Evolutionary conservation across 2,329 filamentous ascomycete genomes (phyloP).

Genomic region (Aspergillus cejpii): DNA sequence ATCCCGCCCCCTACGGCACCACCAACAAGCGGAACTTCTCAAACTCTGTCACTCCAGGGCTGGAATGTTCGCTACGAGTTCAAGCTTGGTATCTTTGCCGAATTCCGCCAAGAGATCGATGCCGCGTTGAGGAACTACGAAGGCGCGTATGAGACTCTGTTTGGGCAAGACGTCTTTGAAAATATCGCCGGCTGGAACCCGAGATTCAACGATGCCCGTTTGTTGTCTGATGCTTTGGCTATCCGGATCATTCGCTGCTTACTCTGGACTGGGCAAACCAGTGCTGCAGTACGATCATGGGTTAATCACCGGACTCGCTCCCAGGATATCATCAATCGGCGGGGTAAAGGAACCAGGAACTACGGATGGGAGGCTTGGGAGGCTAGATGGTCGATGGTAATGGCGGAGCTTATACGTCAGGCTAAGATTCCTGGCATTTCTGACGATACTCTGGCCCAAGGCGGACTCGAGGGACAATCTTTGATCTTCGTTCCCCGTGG

Average conservation of each 20-base stretch:
- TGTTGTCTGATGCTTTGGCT: conserved; percentile 73
- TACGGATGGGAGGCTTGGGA: conserved; percentile 97
- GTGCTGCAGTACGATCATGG: conserved; percentile 74
- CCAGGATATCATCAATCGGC: conserved; percentile 69
- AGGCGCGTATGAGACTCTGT: conserved; percentile 73
- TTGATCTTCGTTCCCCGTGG: conserved; percentile 46
- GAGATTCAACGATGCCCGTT: conserved; percentile 86
- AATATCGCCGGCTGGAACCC: conserved; percentile 84
- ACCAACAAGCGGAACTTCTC: conserved; percentile 75
- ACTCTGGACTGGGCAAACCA: conserved; percentile 72
- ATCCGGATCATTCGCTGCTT: conserved; percentile 76
- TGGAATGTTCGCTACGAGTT: conserved; percentile 96
- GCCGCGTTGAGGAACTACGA: conserved; percentile 78
- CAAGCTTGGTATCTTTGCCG: conserved; percentile 82
- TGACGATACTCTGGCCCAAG: conserved; percentile 23
- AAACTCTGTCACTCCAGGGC: conserved; percentile 73
- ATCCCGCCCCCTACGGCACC: conserved; percentile 76
- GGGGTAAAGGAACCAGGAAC: conserved; percentile 76
- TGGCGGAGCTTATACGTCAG: conserved; percentile 54
- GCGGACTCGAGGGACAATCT: conserved; percentile 23
- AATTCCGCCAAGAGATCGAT: conserved; percentile 91
- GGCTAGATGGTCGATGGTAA: conserved; percentile 60
- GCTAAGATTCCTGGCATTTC: conserved; percentile 46
- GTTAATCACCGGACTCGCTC: conserved; percentile 67
- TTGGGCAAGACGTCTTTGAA: conserved; percentile 78